Base-by-base conservation (phyloP, 805 yeast genomes). In the Grigorovia yakushimaensis region DNA sequence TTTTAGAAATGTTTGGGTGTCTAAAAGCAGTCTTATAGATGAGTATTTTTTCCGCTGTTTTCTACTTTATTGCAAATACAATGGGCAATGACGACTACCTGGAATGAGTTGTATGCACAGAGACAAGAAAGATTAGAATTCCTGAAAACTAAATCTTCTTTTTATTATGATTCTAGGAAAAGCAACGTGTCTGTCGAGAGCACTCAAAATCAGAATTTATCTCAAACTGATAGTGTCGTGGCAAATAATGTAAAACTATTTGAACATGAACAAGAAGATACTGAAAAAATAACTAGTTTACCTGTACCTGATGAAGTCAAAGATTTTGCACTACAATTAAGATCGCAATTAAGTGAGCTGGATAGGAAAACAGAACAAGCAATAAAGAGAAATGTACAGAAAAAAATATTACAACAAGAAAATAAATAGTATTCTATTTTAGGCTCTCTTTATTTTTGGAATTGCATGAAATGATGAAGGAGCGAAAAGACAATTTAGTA, bases 301-400 rank as follows among this genome's bases (percentile, higher is more conserved):
- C 39, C 38, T 52, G 55, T 43, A 17, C 23, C 46, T n/a, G 35
- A 21, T n/a, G 60, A 57, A 6, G 60, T 65, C 6, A 60, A 64
- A 60, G 74, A 66, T 58, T 54, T 70, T 59, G 68, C 61, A 51
- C 54, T 65, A 17, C 73, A 69, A 48, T 49, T 78, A 8, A 58
- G 65, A 33, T 66, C 62, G 0, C 67, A 69, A 37, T 44, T 74
- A 43, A 66, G 67, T 11, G 52, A 62, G 4, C 53, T 76, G n/a
- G 63, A 69, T 1, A 60, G 63, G 22, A 58, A 65, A 43, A 78
- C 82, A 0, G 70, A 76, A 41, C 60, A 57, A n/a, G 69, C 68
- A 1, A 36, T 61, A 10, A 30, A 24, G 36, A 41, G 35, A 1
- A 9, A 35, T 35, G 5, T 42, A 35, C 13, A 23, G 39, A 18